Evolutionary conservation across 352 stramenopile species (phyloP).

Genomic region (Phytophthora colocasiae): DNA sequence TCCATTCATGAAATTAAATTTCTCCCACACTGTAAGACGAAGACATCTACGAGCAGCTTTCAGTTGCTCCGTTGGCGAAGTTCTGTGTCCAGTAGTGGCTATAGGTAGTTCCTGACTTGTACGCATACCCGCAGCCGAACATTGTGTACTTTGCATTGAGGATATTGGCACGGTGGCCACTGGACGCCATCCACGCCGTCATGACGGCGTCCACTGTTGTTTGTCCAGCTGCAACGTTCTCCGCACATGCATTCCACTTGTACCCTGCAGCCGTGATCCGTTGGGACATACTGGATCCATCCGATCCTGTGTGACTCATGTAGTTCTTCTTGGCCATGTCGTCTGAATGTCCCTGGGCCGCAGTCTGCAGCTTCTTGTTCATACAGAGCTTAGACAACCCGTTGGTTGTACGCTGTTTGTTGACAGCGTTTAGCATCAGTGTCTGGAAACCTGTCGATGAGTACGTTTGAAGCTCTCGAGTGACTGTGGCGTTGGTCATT

Average conservation of each 20-base stretch:
- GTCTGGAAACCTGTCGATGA: constrained; percentile 33
- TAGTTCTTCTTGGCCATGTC: constrained; percentile 51
- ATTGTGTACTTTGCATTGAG: constrained; percentile 35
- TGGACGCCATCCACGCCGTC: constrained; percentile 37
- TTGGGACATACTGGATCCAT: constrained; percentile 38
- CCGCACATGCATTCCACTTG: constrained; percentile 40
- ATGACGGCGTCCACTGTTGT: constrained; percentile 34
- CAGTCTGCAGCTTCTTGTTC: constrained; percentile 40
- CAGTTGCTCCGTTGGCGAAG: constrained; percentile 32
- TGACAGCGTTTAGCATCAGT: constrained; percentile 35
- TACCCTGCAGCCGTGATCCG: constrained; percentile 49
- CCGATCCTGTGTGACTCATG: constrained; percentile 49
- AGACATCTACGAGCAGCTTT: constrained; percentile 2
- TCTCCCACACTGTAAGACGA: background rate
- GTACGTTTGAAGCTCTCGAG: constrained; percentile 32
- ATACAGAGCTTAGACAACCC: constrained; percentile 37
- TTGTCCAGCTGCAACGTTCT: constrained; percentile 47
- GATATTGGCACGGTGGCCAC: constrained; percentile 33
- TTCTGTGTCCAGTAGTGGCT: constrained; percentile 61
- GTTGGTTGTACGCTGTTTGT: constrained; percentile 45
- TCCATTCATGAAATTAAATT: background rate
- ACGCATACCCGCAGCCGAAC: constrained; percentile 39
- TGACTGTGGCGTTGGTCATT: constrained; percentile 9
- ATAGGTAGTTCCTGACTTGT: constrained; percentile 29
- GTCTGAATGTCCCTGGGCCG: constrained; percentile 27